Evolutionary conservation across 2,329 filamentous ascomycete genomes (phyloP), one percentile per base, ranked within the genome.

Genomic region (Colletotrichum navitas): DNA sequence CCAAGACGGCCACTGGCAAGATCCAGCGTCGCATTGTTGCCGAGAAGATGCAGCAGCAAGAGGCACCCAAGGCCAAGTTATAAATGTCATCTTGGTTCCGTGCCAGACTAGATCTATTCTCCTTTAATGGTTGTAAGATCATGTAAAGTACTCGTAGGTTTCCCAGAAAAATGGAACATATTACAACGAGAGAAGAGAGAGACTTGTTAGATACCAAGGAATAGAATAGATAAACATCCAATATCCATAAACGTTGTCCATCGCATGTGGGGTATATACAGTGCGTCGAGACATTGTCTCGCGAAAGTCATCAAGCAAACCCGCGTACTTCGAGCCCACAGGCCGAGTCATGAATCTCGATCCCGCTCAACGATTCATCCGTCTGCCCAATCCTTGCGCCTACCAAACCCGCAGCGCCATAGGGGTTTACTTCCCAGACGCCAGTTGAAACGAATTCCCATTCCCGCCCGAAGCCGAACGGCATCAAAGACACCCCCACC

Each of bases 1-100:
- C 94, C 74, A 97, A 97, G 87, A 95, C 94, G 5, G 93, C 94
- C n/a, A 97, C 94, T 7, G 94, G 94, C 67, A 97, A 97, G 86
- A 92, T 97, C 71, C 94, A 97, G 83, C 86, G 94, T 73, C 88
- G 93, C 73, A 93, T 95, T 77, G 93, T 97, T n/a, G 93, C 93
- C 18, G 93, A 95, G 81, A 89, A 89, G 39, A 95, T 97, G 93
- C 85, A 91, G 81, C 93, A 93, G 85, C 88, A 91, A 80, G 90
- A 91, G 52, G 74, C 75, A 66, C 80, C 81, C 65, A 88, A 86
- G 80, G 83, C 87, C 18, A 89, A 88, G 81, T 79, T 90, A 75
- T 90, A 87, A 71, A 78, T 56, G 18, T 47, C 5, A 11, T 16
- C 5, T 34, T 10, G 29, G 45, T 12, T 32, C 18, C 24, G 5